Conservation (phyloP, 768 basidiomycete genomes). For the Phaeotremella skinneri region DNA sequence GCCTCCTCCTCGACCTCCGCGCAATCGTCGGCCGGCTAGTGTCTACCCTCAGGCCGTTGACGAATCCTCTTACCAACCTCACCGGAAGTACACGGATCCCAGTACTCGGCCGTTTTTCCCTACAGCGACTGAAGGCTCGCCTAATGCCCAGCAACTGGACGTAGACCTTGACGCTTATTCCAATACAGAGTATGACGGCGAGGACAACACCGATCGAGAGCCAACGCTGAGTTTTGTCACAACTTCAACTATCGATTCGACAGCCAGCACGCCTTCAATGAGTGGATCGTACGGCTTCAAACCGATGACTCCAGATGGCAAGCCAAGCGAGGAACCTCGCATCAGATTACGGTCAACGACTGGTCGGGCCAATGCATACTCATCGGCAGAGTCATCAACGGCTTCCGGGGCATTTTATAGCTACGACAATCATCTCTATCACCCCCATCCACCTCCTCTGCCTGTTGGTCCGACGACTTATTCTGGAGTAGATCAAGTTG, state of each 20-base stretch:
- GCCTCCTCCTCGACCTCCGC: conserved; percentile 20
- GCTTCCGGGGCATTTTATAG: conserved; percentile 38
- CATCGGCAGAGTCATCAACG: conserved; percentile 38
- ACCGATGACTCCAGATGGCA: conserved; percentile 17
- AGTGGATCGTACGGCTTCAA: conserved; percentile 29
- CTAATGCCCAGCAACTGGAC: conserved; percentile 29
- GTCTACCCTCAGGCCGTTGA: conserved; percentile 26
- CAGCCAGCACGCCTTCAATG: conserved; percentile 38
- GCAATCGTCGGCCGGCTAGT: conserved; percentile 31
- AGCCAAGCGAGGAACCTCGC: conserved; percentile 25
- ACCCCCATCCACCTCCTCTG: conserved; percentile 41
- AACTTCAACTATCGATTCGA: conserved; percentile 39
- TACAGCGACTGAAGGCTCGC: neutral
- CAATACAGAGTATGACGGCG: conserved; percentile 27
- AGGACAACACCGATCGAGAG: conserved; percentile 20
- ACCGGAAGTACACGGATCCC: conserved; percentile 39
- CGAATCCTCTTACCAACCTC: conserved; percentile 13
- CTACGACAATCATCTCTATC: conserved; percentile 28
- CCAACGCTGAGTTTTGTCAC: conserved; percentile 41
- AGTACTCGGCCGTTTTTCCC: conserved; percentile 10
- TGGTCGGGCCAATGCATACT: conserved; percentile 38
- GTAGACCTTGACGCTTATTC: conserved; percentile 42
- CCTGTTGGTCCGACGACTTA: conserved; percentile 27
- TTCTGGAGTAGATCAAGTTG: conserved; percentile 28
- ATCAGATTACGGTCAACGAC: conserved; percentile 28